Evolutionary conservation across 257 asterid genomes (phyloP), one percentile per base, ranked within the genome.

Genomic region (Pogostemon cablin): DNA sequence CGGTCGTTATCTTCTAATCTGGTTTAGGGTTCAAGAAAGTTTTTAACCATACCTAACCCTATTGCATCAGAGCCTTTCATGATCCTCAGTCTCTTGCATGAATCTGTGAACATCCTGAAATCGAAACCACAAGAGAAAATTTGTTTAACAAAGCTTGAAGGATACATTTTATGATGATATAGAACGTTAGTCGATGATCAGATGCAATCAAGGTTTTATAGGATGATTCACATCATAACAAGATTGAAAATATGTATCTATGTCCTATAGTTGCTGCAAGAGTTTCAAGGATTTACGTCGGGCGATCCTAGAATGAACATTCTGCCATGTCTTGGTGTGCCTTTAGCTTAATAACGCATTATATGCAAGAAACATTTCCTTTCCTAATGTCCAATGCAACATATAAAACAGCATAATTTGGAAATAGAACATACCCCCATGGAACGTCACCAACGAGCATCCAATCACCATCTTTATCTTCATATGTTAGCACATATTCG

Each of bases 361-460:
- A 25, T 25, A 25, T 25, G 32, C 32, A 25, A 25, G 32, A 25
- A 25, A 25, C 32, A 25, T 25, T 25, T 25, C 32, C 32, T 25
- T 25, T 25, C 32, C 32, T 25, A 57, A 47, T 3, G 5, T 34
- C 40, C 9, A 32, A 52, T 44, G 25, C 11, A 50, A 52, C 8
- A 25, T 3, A 37, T 52, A 48, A 40, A 53, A n/a, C 15, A 10
- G 54, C 11, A 25, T 25, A 3, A 69, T 32, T 69, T 9, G 47
- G 68, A 9, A 65, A 3, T 5, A 40, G 17, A 56, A 79, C 91
- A 65, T 85, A 91, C 97, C 80, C 95, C 95, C 97, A 90, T 1
- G 97, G 97, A 72, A 91, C 95, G 48, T 91, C 97, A 0, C 97
- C 97, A 17, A 91, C 96, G 11, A 91, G 96, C 97, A 91, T 91